Base-by-base conservation (phyloP, 192 early-diverging fungal genomes). In the Rhizophlyctis rosea region DNA sequence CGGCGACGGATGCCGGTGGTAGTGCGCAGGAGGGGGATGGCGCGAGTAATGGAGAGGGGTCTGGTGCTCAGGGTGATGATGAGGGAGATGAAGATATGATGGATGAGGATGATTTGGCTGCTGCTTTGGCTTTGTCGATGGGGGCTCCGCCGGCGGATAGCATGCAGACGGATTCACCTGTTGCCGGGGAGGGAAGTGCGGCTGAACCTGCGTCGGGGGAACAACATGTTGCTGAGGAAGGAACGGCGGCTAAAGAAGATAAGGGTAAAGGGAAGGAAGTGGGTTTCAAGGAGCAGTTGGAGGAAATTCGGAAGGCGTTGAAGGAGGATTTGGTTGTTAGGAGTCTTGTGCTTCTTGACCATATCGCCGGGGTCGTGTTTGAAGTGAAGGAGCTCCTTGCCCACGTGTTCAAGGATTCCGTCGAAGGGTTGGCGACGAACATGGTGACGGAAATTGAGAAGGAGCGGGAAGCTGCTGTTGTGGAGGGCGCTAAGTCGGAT, bases 321-420 rank as follows among this genome's bases (percentile, higher is more conserved):
- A 79, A 63, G 36, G 62, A 58, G 31, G 62, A 66, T 5, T 57
- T 72, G 16, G 59, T 73, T 2, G 16, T 36, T 5, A 29, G 72
- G 29, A 54, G 67, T 49, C 27, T 87, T 52, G 73, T 61, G 47
- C 28, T 86, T 28, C 65, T 85, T 5, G 83, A 81, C 59, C 54
- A 69, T 28, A 60, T 75, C 57, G 87, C 88, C 4, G 83, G 78
- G 25, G 71, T 87, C 31, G 79, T 86, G 13, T 92, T 89, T 65
- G 70, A 78, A 28, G 66, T 90, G 2, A 84, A 85, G 49, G 88
- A 90, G 24, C 56, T 91, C 25, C 60, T 88, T 25, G 76, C 79
- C 5, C 63, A 86, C 11, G 32, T 87, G 16, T 74, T 77, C 44
- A 82, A 86, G 60, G 66, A 71, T 16, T 68, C 81, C 59, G 73